A percentile compares a stretch with the other conserved stretches of the same genome.
These are phyloP conservation scores for Bacidia rubella DNA, from an alignment of 495 filamentous ascomycete species.

Conservation along the genomic window DNA sequence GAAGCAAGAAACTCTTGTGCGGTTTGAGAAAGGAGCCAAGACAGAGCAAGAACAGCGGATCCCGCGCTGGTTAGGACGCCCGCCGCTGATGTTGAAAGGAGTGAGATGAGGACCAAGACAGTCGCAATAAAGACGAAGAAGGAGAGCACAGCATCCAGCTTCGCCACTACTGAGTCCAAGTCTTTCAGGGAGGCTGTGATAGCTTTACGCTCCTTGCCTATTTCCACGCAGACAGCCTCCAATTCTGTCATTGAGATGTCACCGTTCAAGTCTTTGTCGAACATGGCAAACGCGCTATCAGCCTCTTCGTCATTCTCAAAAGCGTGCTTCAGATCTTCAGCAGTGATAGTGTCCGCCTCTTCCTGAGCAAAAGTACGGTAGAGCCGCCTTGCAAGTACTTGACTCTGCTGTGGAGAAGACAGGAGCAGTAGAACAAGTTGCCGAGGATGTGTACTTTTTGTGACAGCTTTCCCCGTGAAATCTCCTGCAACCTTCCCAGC, in stretches of 20 bases:
- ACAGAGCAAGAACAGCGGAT: slow-evolving; percentile 72
- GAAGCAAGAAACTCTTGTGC: slow-evolving; percentile 90
- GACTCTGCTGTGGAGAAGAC: slow-evolving; percentile 55
- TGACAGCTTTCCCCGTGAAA: slow-evolving; percentile 71
- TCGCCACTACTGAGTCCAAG: slow-evolving; percentile 86
- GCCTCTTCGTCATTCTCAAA: slow-evolving; percentile 82
- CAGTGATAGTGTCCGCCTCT: slow-evolving; percentile 58
- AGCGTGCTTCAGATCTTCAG: slow-evolving; percentile 63
- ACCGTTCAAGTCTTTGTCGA: slow-evolving; percentile 93
- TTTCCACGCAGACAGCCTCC: slow-evolving; percentile 85
- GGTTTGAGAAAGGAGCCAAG: slow-evolving; percentile 84
- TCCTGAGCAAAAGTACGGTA: slow-evolving; percentile 76
- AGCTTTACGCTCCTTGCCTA: slow-evolving; percentile 86
- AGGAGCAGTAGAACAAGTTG: slow-evolving; percentile 70
- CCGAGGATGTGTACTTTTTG: slow-evolving; percentile 63
- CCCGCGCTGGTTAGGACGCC: slow-evolving; percentile 75
- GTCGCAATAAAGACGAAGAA: slow-evolving; percentile 71
- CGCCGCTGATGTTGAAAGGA: slow-evolving; percentile 80
- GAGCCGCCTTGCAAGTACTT: slow-evolving; percentile 80
- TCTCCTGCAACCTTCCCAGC: slow-evolving; percentile 88
- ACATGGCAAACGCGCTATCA: slow-evolving; percentile 82
- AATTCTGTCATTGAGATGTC: slow-evolving; percentile 95
- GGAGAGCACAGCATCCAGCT: slow-evolving; percentile 76
- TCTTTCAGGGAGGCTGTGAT: slow-evolving; percentile 92
- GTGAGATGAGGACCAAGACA: slow-evolving; percentile 70